Base-by-base conservation (phyloP, 495 filamentous ascomycete genomes). In the Podospora conica region DNA sequence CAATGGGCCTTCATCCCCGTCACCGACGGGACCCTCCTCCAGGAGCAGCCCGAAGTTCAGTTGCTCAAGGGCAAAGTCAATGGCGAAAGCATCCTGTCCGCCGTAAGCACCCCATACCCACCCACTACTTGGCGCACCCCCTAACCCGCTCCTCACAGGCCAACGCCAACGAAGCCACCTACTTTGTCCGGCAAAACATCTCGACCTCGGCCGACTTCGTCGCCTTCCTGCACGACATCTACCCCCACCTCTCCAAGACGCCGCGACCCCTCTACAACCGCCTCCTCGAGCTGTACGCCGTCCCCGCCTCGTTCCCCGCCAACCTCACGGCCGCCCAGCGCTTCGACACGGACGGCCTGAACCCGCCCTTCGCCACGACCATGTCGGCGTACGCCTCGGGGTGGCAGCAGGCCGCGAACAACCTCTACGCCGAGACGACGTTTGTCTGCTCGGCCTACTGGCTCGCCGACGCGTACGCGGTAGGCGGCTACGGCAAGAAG, bases 381-480 rank as follows among this genome's bases (percentile, higher is more conserved):
- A 29, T 69, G 11, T 69, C 67, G 5, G 63, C 12, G 31, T 62
- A 31, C 58, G 73, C 71, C 29, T 65, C 65, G 28, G 73, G 71
- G 66, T 73, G 73, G 68, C 70, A 74, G 22, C 73, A 77, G 58
- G 70, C 71, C 31, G 75, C 65, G 59, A 72, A 83, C 76, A 85
- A 87, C 71, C 75, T 89, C 58, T 86, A 83, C 64, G 83, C 83
- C 64, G 88, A 90, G 70, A 82, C 81, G 9, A 85, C 80, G 3
- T 88, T 90, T 61, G 77, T 80, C 66, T 90, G 87, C 64, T 84
- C 87, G 0, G 80, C 84, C 2, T 84, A 88, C 72, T 90, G 86
- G 86, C 76, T 89, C 25, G 86, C 84, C 18, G 81, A 84, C 53
- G 86, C 85, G 9, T 89, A 85, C 72, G 64, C 66, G 18, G 0